phyloP scores from a whole-genome alignment of 176 grass and related monocot species.

The Secale cereale region DNA sequence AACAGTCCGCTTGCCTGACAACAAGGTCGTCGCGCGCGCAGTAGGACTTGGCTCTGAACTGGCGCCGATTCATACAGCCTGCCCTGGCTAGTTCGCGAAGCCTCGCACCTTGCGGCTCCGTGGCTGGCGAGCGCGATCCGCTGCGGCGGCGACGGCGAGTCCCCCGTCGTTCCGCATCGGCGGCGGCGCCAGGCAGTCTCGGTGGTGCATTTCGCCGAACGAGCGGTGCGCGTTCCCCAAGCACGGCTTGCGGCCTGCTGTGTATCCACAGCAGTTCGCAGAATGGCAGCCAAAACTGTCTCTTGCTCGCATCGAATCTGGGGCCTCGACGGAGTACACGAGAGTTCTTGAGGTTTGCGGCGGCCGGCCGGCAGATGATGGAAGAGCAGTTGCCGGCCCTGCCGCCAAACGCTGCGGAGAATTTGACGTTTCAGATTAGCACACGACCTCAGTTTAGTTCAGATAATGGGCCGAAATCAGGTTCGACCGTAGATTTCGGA shows the following conservation, averaged over 20 bases:
- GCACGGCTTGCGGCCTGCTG: neutral
- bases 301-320: neutral
- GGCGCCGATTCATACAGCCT: no score
- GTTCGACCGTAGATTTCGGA: no score
- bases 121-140: neutral
- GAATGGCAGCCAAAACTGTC: neutral
- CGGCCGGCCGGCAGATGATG: neutral
- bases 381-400: neutral
- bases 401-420: neutral
- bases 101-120: neutral
- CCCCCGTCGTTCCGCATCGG: neutral
- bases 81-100: neutral
- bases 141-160: neutral
- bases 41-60: neutral
- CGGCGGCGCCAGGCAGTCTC: neutral
- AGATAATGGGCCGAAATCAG: no score
- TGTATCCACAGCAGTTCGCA: no score
- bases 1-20: no score
- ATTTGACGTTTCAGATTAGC: neutral
- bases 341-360: neutral
- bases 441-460: no score
- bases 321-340: neutral
- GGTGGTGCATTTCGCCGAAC: slow-evolving; percentile 36
- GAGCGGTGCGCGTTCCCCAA: neutral
- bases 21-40: neutral